These are phyloP conservation scores for Amanita inopinata DNA, from an alignment of 768 basidiomycete genomes.

Conservation along the genomic window DNA sequence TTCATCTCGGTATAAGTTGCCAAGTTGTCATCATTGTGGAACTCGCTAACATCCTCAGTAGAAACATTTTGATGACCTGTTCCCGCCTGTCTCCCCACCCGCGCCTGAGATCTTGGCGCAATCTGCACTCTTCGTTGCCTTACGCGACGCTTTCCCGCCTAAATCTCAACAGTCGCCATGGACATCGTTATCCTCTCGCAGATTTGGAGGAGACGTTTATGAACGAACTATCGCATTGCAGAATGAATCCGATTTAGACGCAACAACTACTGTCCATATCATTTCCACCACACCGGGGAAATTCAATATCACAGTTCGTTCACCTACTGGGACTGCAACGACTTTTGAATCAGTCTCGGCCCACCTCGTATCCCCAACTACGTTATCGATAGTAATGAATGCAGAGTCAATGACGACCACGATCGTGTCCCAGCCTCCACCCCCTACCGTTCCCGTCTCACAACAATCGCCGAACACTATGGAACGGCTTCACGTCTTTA, in stretches of 20 bases:
- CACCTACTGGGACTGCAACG: slow-evolving; percentile 19
- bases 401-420: slow-evolving; percentile 47
- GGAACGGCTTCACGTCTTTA: slow-evolving; percentile 74
- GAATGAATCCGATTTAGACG: slow-evolving; percentile 35
- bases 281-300: slow-evolving; percentile 27
- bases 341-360: slow-evolving; percentile 46
- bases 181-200: slow-evolving; percentile 57
- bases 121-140: slow-evolving; percentile 65
- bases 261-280: slow-evolving; percentile 32
- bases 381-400: slow-evolving; percentile 44
- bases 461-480: slow-evolving; percentile 38
- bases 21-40: not conserved
- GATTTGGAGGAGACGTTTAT: slow-evolving; percentile 70
- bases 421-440: slow-evolving; percentile 61
- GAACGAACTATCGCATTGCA: slow-evolving; percentile 56
- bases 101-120: slow-evolving; percentile 61
- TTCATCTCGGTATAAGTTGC: slow-evolving; percentile 72
- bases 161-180: slow-evolving; percentile 40
- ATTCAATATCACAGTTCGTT: slow-evolving; percentile 45
- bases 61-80: slow-evolving; percentile 81
- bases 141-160: slow-evolving; percentile 36
- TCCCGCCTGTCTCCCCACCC: slow-evolving; percentile 54
- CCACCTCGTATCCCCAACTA: slow-evolving; percentile 41
- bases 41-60: slow-evolving; percentile 19
- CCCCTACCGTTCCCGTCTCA: slow-evolving; percentile 43